Base-by-base conservation (phyloP, 768 basidiomycete genomes). In the Macrolepiota albuminosa region DNA sequence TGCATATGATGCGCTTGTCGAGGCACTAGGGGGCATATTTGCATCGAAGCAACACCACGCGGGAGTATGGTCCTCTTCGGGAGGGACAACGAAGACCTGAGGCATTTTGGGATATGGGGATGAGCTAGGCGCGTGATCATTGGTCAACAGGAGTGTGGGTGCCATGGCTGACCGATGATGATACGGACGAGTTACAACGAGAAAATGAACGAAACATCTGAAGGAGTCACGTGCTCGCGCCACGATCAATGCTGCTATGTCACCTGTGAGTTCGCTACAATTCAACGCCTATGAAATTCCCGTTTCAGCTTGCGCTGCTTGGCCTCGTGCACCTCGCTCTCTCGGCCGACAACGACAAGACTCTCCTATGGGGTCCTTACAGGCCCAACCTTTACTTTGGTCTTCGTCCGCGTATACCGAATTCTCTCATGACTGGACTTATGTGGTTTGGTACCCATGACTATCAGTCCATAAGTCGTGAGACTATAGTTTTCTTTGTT, bases 371-470 rank as follows among this genome's bases (percentile, higher is more conserved):
- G 92, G 93, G 93, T 1, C 78, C 89, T 0, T 97, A 94, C 73
- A 78, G 95, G 45, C 93, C 95, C 0, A 92, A 93, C 67, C 81
- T 97, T n/a, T 98, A 98, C 75, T 96, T 97, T 73, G 95, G 95
- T 21, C 78, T 97, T 48, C 78, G 92, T 52, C 92, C 95, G 13
- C 81, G 88, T 47, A 75, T 93, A 63, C 93, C 95, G 0, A 85
- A 91, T 66, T 93, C 91, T n/a, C 80, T 98, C 31, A 83, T 95
- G 86, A 93, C 91, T 2, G 95, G 95, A 13, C 82, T 98, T 37
- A 84, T 96, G 73, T 98, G 95, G 95, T 94, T 92, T 70, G 92
- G 95, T 34, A 87, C 91, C 8, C 86, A 92, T 42, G 83, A 96
- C 73, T 97, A 85, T 68, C 79, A 86, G 68, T 88, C 91, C 63